Conservation (phyloP, 2,329 filamentous ascomycete species). For the Scedosporium boydii region DNA sequence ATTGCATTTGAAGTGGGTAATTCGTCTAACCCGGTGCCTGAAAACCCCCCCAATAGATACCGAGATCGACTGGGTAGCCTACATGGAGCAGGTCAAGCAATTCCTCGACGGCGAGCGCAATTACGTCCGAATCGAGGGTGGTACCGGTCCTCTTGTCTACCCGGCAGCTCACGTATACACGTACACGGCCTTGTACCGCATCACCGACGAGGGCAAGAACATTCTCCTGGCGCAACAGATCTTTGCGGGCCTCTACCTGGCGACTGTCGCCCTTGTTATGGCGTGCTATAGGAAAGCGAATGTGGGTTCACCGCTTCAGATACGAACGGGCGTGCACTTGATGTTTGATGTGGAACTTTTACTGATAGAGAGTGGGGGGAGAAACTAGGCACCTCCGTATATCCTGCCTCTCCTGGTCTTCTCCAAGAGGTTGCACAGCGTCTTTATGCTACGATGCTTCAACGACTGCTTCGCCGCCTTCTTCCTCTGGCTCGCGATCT, state of each 20-base stretch:
- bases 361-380: conserved; percentile 1
- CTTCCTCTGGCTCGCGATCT: conserved; percentile 76
- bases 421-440: conserved; percentile 87
- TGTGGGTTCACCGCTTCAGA: conserved; percentile 29
- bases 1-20: no score
- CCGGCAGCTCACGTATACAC: conserved; percentile 90
- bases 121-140: conserved; percentile 76
- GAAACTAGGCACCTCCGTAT: conserved; percentile 65
- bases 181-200: conserved; percentile 67
- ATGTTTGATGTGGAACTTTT: neutral
- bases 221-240: conserved; percentile 74
- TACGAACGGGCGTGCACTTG: neutral
- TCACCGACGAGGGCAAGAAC: conserved; percentile 68
- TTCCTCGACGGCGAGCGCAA: conserved; percentile 78
- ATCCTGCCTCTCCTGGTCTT: conserved; percentile 76
- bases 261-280: conserved; percentile 67
- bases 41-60: conserved; percentile 50
- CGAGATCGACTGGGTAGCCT: conserved; percentile 95
- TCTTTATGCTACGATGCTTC: conserved; percentile 87
- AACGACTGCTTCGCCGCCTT: conserved; percentile 88
- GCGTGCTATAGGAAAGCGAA: conserved; percentile 68
- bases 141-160: conserved; percentile 89
- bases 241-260: conserved; percentile 72
- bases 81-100: conserved; percentile 86
- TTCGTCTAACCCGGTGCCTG: neutral